These are phyloP conservation scores for Phaeophleospora eucalypticola DNA, from an alignment of 2,329 filamentous ascomycete genomes.

Conservation along the genomic window DNA sequence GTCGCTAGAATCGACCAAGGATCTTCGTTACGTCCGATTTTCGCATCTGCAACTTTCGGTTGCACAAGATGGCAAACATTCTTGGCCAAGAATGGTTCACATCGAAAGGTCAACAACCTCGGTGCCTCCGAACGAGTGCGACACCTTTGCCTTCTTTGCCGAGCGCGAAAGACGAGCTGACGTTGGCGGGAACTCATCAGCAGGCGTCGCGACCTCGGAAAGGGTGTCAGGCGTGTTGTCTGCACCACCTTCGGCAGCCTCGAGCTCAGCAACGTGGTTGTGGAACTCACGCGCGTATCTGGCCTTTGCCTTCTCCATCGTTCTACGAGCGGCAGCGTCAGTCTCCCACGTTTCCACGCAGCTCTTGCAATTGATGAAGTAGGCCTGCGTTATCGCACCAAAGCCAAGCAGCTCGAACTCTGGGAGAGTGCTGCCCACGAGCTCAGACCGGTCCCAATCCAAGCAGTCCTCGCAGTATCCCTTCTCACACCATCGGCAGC, in stretches of 20 bases:
- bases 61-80: no score
- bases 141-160: slow-evolving; percentile 7
- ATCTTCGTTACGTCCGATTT: no score
- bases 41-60: no score
- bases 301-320: slow-evolving; percentile 11
- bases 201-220: slow-evolving; percentile 21
- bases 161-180: slow-evolving; percentile 1
- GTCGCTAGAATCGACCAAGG: no score
- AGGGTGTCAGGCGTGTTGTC: slow-evolving; percentile 18
- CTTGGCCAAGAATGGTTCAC: no score
- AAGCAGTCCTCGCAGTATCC: slow-evolving; percentile 59
- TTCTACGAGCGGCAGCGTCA: slow-evolving; percentile 19
- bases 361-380: slow-evolving; percentile 49
- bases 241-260: slow-evolving; percentile 1
- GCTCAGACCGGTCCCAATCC: slow-evolving; percentile 47
- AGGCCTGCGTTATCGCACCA: slow-evolving; percentile 40
- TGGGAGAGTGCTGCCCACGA: slow-evolving; percentile 50
- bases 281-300: slow-evolving; percentile 13
- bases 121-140: neutral
- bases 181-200: slow-evolving; percentile 7
- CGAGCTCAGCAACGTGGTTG: neutral
- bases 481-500: slow-evolving; percentile 53
- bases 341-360: slow-evolving; percentile 40
- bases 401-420: slow-evolving; percentile 53
- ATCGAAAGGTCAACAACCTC: neutral